A percentile compares a stretch with the other conserved stretches of the same genome.
These are phyloP conservation scores for Choanephora cucurbitarum DNA, from an alignment of 371 early-diverging fungal species.

Conservation along the genomic window DNA sequence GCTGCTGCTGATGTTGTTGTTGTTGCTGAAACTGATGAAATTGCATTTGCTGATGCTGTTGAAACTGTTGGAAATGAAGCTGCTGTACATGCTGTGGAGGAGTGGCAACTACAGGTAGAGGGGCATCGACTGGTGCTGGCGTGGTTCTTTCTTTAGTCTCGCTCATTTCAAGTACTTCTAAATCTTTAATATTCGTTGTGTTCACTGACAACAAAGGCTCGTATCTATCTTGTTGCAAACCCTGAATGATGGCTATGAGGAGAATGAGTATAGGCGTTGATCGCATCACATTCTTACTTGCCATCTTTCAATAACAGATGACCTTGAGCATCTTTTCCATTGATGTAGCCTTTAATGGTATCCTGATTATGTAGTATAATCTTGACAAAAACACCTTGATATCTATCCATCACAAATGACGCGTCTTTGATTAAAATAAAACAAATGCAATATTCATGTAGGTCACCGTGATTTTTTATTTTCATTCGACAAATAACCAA, in stretches of 20 bases:
- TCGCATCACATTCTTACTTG: slow-evolving; percentile 2
- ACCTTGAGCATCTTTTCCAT: slow-evolving; percentile 14
- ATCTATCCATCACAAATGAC: slow-evolving; percentile 29
- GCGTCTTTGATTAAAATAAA: background rate
- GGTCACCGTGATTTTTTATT: too few species aligned
- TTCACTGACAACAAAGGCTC: slow-evolving; percentile 2
- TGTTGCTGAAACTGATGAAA: slow-evolving; percentile 1
- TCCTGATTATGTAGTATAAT: slow-evolving; percentile 14
- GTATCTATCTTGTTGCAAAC: slow-evolving; percentile 1
- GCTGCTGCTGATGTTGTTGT: background rate
- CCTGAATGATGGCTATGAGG: slow-evolving; percentile 6
- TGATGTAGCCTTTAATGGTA: slow-evolving; percentile 20
- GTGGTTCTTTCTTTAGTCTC: slow-evolving; percentile 4
- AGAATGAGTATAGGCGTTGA: background rate
- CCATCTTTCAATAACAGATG: slow-evolving; percentile 18
- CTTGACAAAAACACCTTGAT: slow-evolving; percentile 19
- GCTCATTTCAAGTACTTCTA: slow-evolving; percentile 15
- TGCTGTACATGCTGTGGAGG: background rate
- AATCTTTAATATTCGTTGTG: slow-evolving; percentile 5
- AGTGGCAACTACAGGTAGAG: too few species aligned
- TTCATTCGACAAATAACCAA: too few species aligned
- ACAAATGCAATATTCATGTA: too few species aligned
- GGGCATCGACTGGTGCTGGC: too few species aligned
- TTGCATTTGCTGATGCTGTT: slow-evolving; percentile 1
- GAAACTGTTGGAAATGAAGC: background rate